A percentile compares a stretch with the other conserved stretches of the same genome.
Evolutionary conservation across 805 yeast species (phyloP).

Genomic region (Hanseniaspora vineae): DNA sequence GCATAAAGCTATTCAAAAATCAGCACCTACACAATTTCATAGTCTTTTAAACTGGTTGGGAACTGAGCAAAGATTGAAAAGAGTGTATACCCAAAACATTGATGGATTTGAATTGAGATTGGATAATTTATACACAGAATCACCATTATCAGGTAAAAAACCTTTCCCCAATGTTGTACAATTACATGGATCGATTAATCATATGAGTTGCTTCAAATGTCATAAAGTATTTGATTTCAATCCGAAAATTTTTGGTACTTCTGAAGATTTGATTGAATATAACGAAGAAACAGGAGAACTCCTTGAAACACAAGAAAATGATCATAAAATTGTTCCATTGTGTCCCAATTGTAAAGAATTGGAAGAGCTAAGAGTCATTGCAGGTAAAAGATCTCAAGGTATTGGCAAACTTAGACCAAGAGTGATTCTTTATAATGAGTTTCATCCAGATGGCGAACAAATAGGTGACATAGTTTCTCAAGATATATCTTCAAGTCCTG

Average conservation of each 20-base stretch:
- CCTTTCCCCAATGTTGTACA: constrained; percentile 53
- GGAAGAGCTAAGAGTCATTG: constrained; percentile 40
- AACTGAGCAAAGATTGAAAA: constrained; percentile 45
- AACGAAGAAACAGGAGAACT: constrained; percentile 1
- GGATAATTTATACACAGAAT: constrained; percentile 32
- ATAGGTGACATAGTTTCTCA: constrained; percentile 63
- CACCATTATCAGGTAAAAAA: constrained; percentile 32
- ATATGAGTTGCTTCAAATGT: constrained; percentile 70
- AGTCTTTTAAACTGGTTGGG: constrained; percentile 46
- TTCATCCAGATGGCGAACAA: constrained; percentile 78
- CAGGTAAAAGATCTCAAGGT: constrained; percentile 55
- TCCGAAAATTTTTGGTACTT: constrained; percentile 32
- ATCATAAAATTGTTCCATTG: constrained; percentile 27
- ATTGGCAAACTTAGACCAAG: constrained; percentile 52
- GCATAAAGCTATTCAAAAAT: constrained; percentile 37
- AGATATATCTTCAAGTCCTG: constrained; percentile 57
- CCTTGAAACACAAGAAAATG: constrained; percentile 20
- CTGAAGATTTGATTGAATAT: not conserved
- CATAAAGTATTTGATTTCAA: constrained; percentile 41
- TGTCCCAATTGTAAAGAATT: constrained; percentile 57
- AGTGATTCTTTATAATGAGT: constrained; percentile 59
- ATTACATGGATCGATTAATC: constrained; percentile 70
- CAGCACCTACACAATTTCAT: constrained; percentile 71
- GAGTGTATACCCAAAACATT: constrained; percentile 81
- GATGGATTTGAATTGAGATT: constrained; percentile 65